Evolutionary conservation across 164 flowering plant species (phyloP), one percentile per base, ranked within the genome.

Genomic region (Vitis riparia): DNA sequence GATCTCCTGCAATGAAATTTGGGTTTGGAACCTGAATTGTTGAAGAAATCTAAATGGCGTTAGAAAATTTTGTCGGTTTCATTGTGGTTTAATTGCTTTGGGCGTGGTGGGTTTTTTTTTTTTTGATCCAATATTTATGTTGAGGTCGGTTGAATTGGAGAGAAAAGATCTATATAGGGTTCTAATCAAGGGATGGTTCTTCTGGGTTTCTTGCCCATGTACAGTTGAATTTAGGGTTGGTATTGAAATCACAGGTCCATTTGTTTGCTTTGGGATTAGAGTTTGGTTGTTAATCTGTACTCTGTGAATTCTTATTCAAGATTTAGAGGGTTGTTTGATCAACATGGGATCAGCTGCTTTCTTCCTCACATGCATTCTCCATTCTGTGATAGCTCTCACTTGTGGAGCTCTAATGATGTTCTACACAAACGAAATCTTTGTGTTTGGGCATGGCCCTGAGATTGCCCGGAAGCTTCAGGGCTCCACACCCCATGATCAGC

Each of bases 391-490:
- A 7, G 91, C 96, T 30, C 66, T 84, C 5, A 72, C 84, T 8
- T 83, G 87, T 82, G 96, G 98, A 55, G 79, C 79, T 13, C 50
- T 86, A 32, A 89, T 92, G 89, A 92, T 92, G 89, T 88, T 92
- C 60, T 86, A 86, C 74, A 78, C 81, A 37, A 74, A 87, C 9
- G 88, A 90, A 74, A 70, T 89, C 52, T 76, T 71, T 8, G 83
- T 70, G 8, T 84, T 89, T 52, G 85, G 88, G 4, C 91, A 85
- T 73, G 89, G 92, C 8, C 65, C n/a, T 8, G 93, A 88, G 71
- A 84, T 76, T 9, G 92, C 94, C 3, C 81, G 59, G 29, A 93
- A 87, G 83, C 81, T 89, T 9, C 79, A 77, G 61, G 97, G 97
- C 55, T 91, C 97, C 11, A 91, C 91, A 11, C 89, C 89, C 1